Evolutionary conservation across 2,329 filamentous ascomycete species (phyloP).

Genomic region (Pseudocercospora eumusae): DNA sequence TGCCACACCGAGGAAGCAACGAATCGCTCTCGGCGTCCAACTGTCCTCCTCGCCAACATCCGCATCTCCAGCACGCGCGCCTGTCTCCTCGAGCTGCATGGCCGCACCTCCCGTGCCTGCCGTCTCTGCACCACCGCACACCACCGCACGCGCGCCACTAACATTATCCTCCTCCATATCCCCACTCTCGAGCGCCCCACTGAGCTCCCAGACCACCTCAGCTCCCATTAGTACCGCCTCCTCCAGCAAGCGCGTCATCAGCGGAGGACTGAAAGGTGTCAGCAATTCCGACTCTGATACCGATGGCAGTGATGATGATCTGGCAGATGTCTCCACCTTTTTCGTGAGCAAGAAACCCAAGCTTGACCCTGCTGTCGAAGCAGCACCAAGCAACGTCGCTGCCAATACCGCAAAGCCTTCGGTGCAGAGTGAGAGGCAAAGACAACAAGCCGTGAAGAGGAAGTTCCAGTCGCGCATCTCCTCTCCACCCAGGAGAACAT

Average conservation of each 20-base stretch:
- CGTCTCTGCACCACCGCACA: conserved; percentile 11
- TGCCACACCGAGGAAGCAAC: conserved; percentile 14
- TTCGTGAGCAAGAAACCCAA: conserved; percentile 36
- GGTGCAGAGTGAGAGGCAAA: conserved; percentile 14
- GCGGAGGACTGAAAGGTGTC: conserved; percentile 55
- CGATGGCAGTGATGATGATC: conserved; percentile 34
- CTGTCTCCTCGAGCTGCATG: conserved; percentile 1
- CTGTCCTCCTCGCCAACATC: conserved; percentile 14
- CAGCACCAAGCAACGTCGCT: conserved; percentile 5
- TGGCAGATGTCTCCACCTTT: conserved; percentile 38
- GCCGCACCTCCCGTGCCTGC: conserved; percentile 13
- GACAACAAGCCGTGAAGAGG: conserved; percentile 11
- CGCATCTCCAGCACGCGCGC: not conserved
- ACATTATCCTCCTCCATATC: conserved; percentile 35
- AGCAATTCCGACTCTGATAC: conserved; percentile 43
- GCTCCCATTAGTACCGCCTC: conserved; percentile 23
- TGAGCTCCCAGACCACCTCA: conserved; percentile 31
- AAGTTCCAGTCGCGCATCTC: conserved; percentile 10
- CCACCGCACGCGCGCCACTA: conserved; percentile 6
- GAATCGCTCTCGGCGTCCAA: conserved; percentile 16
- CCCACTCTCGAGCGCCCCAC: conserved; percentile 36
- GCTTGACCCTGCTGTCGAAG: conserved; percentile 26
- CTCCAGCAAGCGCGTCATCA: conserved; percentile 55
- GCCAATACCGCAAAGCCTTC: conserved; percentile 8
- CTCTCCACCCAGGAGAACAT: conserved; percentile 29